Conservation (phyloP, 148 eudicot species). For the Vaccinium corymbosum region DNA sequence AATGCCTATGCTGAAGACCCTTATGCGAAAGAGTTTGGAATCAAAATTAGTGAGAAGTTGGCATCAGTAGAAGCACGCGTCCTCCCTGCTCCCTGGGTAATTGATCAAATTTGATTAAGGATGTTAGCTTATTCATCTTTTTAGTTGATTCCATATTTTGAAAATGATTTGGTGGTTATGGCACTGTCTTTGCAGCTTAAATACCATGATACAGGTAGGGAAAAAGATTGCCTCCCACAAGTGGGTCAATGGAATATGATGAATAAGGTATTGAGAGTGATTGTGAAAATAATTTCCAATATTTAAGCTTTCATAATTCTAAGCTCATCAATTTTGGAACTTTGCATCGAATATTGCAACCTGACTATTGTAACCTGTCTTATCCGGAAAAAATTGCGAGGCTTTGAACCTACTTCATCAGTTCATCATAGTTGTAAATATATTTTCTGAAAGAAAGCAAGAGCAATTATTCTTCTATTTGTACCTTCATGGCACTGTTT, state of each 20-base stretch:
- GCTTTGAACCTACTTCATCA: background rate
- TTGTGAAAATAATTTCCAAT: background rate
- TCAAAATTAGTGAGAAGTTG: constrained; percentile 60
- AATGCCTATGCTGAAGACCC: constrained; percentile 70
- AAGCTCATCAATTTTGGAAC: background rate
- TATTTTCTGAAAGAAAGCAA: background rate
- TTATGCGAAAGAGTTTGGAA: constrained; percentile 78
- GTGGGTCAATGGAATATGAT: constrained; percentile 94
- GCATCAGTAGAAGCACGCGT: constrained; percentile 82
- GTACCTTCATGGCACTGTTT: background rate
- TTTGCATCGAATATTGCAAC: background rate
- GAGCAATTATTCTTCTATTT: background rate
- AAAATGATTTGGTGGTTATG: background rate
- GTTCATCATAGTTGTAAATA: background rate
- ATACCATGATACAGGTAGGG: constrained; percentile 77
- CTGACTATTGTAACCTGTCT: background rate
- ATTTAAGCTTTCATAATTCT: background rate
- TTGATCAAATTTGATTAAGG: constrained; percentile 14
- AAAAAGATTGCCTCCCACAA: constrained; percentile 69
- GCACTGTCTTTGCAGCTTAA: constrained; percentile 48
- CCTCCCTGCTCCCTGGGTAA: constrained; percentile 86
- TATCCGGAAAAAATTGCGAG: background rate
- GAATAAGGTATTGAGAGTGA: constrained; percentile 52
- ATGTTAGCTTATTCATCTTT: background rate
- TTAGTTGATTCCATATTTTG: background rate